Percentiles rank a stretch among this genome's conserved stretches.
Evolutionary conservation across 83 land plant genomes (phyloP).

Genomic region (Isoetes engelmannii): DNA sequence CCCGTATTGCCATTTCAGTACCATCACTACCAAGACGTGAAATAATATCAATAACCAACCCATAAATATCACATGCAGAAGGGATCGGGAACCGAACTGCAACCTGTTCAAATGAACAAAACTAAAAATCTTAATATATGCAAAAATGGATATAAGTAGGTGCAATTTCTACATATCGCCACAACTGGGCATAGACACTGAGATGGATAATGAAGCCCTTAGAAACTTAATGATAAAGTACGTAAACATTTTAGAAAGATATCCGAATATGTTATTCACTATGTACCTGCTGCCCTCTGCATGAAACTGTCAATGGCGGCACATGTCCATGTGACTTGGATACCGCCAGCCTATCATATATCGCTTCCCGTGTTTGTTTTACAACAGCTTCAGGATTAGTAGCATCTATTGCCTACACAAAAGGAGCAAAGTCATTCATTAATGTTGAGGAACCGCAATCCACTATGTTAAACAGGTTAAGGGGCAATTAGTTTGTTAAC

Average conservation of each 20-base stretch:
- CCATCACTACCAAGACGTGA: conserved; percentile 4
- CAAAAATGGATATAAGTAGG: not conserved
- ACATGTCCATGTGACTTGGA: too few relatives aligned
- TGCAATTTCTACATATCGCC: not conserved
- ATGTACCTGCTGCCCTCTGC: conserved; percentile 7
- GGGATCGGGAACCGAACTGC: conserved; percentile 9
- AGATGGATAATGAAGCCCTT: not conserved
- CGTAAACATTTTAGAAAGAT: too few relatives aligned
- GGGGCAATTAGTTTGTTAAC: too few relatives aligned
- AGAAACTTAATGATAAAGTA: not conserved
- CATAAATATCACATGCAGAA: not conserved
- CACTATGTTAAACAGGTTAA: too few relatives aligned
- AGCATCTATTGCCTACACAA: too few relatives aligned
- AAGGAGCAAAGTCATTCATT: too few relatives aligned
- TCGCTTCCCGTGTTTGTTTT: too few relatives aligned
- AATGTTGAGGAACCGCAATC: too few relatives aligned
- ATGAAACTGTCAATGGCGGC: not conserved
- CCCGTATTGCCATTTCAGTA: not conserved
- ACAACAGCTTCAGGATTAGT: too few relatives aligned
- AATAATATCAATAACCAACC: conserved; percentile 2
- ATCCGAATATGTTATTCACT: too few relatives aligned
- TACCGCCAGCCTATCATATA: too few relatives aligned
- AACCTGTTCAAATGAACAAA: not conserved
- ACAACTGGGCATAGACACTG: too few relatives aligned
- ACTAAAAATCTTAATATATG: not conserved